phyloP scores from a whole-genome alignment of 345 rosid genomes.

The Litchi chinensis region DNA sequence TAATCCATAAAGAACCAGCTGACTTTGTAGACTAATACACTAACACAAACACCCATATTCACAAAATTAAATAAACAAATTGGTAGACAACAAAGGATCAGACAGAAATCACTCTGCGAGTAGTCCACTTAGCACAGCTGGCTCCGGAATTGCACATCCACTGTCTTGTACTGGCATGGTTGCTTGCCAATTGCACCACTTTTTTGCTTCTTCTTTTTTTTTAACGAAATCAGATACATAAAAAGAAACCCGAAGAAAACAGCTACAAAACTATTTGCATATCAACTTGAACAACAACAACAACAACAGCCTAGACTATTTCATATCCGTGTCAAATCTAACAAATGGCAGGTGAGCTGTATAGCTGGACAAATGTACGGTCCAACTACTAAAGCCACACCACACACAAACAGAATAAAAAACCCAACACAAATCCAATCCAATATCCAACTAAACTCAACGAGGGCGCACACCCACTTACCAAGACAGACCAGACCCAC shows the following conservation, averaged over 20 bases:
- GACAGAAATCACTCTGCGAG: background rate
- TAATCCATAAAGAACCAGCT: slow-evolving; percentile 1
- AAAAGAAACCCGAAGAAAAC: background rate
- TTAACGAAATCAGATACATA: background rate
- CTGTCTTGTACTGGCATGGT: background rate
- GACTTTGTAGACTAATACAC: slow-evolving; percentile 4
- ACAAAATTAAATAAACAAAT: background rate
- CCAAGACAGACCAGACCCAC: slow-evolving; percentile 1
- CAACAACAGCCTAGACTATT: background rate
- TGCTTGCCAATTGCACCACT: background rate
- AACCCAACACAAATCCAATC: background rate
- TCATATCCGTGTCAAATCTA: background rate
- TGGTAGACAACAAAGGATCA: background rate
- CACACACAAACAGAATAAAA: background rate
- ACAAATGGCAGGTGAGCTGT: slow-evolving; percentile 36
- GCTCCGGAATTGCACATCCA: background rate
- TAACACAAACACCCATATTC: background rate
- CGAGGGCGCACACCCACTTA: background rate
- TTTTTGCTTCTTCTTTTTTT: background rate
- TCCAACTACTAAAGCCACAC: slow-evolving; percentile 26
- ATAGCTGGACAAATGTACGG: slow-evolving; percentile 23
- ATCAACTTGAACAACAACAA: background rate
- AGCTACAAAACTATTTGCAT: background rate
- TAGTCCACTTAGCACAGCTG: background rate
- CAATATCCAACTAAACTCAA: background rate